These are phyloP conservation scores for Heliamphora pulchella DNA, from an alignment of 179 eudicot species.

Conservation along the genomic window DNA sequence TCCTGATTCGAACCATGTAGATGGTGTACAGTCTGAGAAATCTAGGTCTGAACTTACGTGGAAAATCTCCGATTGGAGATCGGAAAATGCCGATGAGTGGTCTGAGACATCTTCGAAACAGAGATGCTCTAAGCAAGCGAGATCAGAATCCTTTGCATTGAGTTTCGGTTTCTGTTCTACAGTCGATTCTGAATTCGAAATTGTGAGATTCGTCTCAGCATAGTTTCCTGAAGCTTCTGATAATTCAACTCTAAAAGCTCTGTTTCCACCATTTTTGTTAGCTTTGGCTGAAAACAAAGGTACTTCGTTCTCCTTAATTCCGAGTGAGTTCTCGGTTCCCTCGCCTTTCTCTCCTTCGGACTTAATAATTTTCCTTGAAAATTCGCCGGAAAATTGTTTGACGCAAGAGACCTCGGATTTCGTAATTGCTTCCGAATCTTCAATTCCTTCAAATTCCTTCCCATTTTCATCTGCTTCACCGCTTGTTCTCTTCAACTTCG, in stretches of 20 bases:
- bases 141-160: constrained; percentile 24
- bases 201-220: constrained; percentile 8
- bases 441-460: constrained; percentile 5
- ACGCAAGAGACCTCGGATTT: constrained; percentile 18
- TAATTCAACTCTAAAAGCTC: constrained; percentile 10
- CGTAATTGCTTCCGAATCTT: constrained; percentile 9
- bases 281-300: not conserved
- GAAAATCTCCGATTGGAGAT: constrained; percentile 39
- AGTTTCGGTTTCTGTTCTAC: constrained; percentile 21
- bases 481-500: constrained; percentile 29
- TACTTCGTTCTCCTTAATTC: constrained; percentile 3
- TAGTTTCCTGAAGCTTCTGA: constrained; percentile 13
- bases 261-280: constrained; percentile 9
- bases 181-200: constrained; percentile 32
- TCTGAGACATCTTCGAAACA: constrained; percentile 32
- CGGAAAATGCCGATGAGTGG: constrained; percentile 35
- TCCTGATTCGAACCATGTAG: constrained; percentile 60
- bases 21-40: constrained; percentile 60
- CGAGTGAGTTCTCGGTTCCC: constrained; percentile 10
- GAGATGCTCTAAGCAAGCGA: constrained; percentile 54
- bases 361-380: constrained; percentile 8
- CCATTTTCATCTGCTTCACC: constrained; percentile 10
- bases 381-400: constrained; percentile 4
- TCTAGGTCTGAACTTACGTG: constrained; percentile 36
- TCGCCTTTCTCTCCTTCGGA: not conserved